Percentiles rank a stretch among this genome's conserved stretches.
These are phyloP conservation scores for Fusarium piperis DNA, from an alignment of 2,329 filamentous ascomycete genomes.

Conservation along the genomic window DNA sequence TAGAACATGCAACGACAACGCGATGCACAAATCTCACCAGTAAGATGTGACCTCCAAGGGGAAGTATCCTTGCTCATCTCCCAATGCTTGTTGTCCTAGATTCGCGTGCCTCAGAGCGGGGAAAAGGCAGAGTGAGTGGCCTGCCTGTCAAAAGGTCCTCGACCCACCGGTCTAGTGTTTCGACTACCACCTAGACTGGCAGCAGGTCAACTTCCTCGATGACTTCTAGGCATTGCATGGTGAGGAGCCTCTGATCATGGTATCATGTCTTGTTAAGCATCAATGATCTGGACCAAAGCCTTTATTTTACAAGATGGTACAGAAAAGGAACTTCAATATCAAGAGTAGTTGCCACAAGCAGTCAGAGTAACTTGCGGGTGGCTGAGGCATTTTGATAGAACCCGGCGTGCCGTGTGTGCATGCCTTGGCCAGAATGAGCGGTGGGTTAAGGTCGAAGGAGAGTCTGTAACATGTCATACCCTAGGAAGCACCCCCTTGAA, in stretches of 20 bases:
- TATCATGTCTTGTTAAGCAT: neutral
- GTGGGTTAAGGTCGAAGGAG: neutral
- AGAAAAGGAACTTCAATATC: neutral
- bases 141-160: neutral
- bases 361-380: neutral
- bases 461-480: neutral
- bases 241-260: neutral
- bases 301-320: neutral
- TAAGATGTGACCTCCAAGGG: neutral
- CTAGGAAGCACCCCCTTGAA: neutral
- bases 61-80: neutral
- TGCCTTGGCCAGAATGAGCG: neutral
- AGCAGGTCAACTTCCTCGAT: neutral
- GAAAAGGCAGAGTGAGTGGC: neutral
- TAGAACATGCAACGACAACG: neutral
- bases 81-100: neutral
- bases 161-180: neutral
- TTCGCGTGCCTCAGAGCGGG: neutral
- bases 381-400: neutral
- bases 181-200: neutral
- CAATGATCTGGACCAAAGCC: neutral
- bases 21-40: neutral
- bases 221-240: neutral
- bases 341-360: neutral
- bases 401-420: neutral